Evolutionary conservation across 306 rosid species (phyloP).

Genomic region (Cicer arietinum): DNA sequence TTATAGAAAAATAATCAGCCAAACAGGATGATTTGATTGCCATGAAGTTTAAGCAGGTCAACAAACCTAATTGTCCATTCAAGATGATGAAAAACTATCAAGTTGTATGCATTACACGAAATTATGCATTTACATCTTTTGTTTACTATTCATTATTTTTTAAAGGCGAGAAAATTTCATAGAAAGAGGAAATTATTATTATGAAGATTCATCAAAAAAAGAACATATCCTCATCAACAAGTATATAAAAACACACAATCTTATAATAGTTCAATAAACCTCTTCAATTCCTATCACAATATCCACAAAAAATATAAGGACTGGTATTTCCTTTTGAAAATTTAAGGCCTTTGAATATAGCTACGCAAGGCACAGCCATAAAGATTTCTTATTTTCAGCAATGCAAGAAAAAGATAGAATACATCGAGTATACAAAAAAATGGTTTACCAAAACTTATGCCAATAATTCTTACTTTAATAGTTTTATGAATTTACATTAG

Average conservation of each 20-base stretch:
- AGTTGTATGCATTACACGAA: neutral
- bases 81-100: conserved; percentile 21
- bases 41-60: conserved; percentile 31
- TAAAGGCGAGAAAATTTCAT: neutral
- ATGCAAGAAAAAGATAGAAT: conserved; percentile 25
- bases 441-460: conserved; percentile 4
- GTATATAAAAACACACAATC: conserved; percentile 30
- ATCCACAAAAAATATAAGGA: conserved; percentile 26
- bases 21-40: conserved; percentile 17
- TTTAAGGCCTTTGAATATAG: conserved; percentile 16
- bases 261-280: conserved; percentile 23
- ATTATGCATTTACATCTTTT: neutral
- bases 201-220: conserved; percentile 21
- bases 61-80: conserved; percentile 15
- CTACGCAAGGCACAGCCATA: conserved; percentile 19
- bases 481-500: conserved; percentile 22
- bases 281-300: conserved; percentile 6
- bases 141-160: conserved; percentile 3
- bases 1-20: conserved; percentile 41
- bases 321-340: conserved; percentile 20
- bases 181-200: neutral
- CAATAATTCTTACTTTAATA: neutral
- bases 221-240: conserved; percentile 25
- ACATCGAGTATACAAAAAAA: conserved; percentile 3
- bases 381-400: conserved; percentile 30